Evolutionary conservation across 2,329 filamentous ascomycete genomes (phyloP).

Genomic region (Achaetomium macrosporum): DNA sequence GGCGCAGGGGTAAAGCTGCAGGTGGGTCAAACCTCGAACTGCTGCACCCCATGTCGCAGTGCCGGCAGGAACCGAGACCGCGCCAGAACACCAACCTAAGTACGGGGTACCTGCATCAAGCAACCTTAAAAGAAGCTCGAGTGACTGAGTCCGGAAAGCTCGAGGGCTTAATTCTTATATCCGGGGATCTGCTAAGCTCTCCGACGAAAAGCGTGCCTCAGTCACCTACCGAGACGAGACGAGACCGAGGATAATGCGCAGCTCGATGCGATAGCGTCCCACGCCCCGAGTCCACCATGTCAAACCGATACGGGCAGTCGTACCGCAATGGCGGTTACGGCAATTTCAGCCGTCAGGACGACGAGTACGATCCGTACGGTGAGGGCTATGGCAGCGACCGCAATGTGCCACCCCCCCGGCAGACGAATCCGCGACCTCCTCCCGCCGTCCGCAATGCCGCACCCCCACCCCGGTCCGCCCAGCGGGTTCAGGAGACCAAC

Average conservation of each 20-base stretch:
- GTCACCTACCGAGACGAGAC: not conserved
- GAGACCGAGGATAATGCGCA: constrained; percentile 18
- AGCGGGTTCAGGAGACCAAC: constrained; percentile 31
- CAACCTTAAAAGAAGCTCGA: not conserved
- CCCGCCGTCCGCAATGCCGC: constrained; percentile 20
- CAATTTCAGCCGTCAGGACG: constrained; percentile 37
- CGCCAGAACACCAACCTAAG: not conserved
- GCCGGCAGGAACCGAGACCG: not conserved
- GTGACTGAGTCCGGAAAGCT: not conserved
- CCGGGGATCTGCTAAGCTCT: not conserved
- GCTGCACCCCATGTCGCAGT: not conserved
- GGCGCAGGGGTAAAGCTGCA: not conserved
- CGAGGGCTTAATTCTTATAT: no score
- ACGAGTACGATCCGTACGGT: constrained; percentile 47
- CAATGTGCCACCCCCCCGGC: constrained; percentile 32
- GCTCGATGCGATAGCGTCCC: constrained; percentile 20
- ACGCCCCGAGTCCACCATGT: constrained; percentile 36
- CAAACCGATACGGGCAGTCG: constrained; percentile 45
- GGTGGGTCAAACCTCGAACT: not conserved
- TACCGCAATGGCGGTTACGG: constrained; percentile 44
- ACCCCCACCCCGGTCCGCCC: constrained; percentile 32
- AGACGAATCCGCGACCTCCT: constrained; percentile 22
- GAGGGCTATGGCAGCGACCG: constrained; percentile 41
- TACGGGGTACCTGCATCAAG: not conserved
- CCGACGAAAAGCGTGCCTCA: not conserved